These are phyloP conservation scores for Ogataea paraovalis DNA, from an alignment of 805 yeast genomes.

Conservation along the genomic window DNA sequence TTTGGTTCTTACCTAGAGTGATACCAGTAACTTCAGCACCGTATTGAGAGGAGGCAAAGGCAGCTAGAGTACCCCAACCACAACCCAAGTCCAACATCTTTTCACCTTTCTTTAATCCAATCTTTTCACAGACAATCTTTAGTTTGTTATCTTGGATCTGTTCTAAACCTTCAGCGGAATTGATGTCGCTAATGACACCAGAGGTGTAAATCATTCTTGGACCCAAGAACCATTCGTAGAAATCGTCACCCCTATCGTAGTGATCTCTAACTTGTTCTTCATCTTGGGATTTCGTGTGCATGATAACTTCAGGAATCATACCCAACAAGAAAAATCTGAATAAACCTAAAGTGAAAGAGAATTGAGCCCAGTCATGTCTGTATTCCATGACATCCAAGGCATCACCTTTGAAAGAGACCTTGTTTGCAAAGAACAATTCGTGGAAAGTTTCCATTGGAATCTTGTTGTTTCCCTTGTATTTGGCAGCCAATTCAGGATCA, in stretches of 20 bases:
- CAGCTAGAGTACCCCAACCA: slow-evolving; percentile 94
- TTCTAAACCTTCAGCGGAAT: slow-evolving; percentile 68
- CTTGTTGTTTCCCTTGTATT: slow-evolving; percentile 69
- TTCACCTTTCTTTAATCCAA: slow-evolving; percentile 69
- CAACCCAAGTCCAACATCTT: slow-evolving; percentile 81
- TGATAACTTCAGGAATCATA: slow-evolving; percentile 86
- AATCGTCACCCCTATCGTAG: slow-evolving; percentile 94
- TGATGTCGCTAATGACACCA: slow-evolving; percentile 73
- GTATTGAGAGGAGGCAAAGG: slow-evolving; percentile 74
- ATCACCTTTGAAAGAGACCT: slow-evolving; percentile 86
- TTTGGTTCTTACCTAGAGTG: slow-evolving; percentile 87
- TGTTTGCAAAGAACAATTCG: slow-evolving; percentile 77
- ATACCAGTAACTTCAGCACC: slow-evolving; percentile 88
- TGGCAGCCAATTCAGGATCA: slow-evolving; percentile 59
- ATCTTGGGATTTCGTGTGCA: slow-evolving; percentile 91
- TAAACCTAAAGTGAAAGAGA: slow-evolving; percentile 70
- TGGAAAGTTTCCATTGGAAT: slow-evolving; percentile 93
- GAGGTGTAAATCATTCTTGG: slow-evolving; percentile 93
- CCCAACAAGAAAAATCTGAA: slow-evolving; percentile 81
- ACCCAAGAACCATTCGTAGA: slow-evolving; percentile 90
- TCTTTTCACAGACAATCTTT: slow-evolving; percentile 82
- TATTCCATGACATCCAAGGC: slow-evolving; percentile 77
- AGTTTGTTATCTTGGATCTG: slow-evolving; percentile 86
- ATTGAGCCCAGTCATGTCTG: slow-evolving; percentile 89
- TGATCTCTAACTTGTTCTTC: slow-evolving; percentile 96